A percentile compares a stretch with the other conserved stretches of the same genome.
Evolutionary conservation across 2,329 filamentous ascomycete genomes (phyloP).

Genomic region (Paecilomyces variotii): DNA sequence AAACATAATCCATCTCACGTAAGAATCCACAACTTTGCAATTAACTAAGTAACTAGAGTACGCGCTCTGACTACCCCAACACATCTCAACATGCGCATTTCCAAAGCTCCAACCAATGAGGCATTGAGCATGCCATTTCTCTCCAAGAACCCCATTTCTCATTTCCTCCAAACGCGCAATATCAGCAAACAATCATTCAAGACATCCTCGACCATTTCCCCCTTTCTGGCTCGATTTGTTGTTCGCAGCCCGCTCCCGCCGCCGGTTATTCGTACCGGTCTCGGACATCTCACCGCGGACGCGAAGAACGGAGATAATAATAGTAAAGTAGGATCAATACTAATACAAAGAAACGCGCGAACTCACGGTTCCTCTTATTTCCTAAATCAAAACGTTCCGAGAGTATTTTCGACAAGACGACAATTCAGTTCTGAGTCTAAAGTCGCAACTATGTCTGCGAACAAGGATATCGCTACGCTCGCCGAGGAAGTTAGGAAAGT

Average conservation of each 20-base stretch:
- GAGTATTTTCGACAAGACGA: slow-evolving; percentile 16
- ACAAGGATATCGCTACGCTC: slow-evolving; percentile 23
- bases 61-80: neutral
- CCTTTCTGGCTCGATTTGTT: neutral
- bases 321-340: neutral
- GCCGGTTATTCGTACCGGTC: neutral
- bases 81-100: neutral
- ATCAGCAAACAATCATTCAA: neutral
- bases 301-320: neutral
- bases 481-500: slow-evolving; percentile 14
- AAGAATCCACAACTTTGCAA: neutral
- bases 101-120: neutral
- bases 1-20: neutral
- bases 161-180: neutral
- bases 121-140: neutral
- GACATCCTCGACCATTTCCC: neutral
- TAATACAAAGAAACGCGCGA: neutral
- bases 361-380: neutral
- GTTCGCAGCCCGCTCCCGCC: neutral
- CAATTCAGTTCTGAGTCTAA: neutral
- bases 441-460: neutral
- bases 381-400: neutral
- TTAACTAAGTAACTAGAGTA: neutral
- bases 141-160: neutral
- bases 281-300: neutral